phyloP scores from a whole-genome alignment of 176 grass and related monocot genomes.

The barley (Hordeum vulgare) region DNA sequence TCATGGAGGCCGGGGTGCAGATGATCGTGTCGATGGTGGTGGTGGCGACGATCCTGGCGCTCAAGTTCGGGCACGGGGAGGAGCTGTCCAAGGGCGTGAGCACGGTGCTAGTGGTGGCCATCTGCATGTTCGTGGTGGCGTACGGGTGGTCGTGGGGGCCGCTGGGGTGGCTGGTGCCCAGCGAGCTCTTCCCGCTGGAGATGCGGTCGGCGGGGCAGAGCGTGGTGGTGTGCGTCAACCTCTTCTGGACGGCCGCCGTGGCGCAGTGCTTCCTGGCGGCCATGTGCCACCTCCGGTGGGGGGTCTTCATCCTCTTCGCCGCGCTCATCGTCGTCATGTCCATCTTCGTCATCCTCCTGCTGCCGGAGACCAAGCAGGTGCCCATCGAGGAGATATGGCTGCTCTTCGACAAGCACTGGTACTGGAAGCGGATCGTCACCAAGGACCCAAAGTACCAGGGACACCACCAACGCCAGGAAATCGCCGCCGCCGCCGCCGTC shows the following conservation, averaged over 20 bases:
- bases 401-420: slow-evolving; percentile 93
- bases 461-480: slow-evolving; percentile 2
- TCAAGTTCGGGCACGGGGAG: slow-evolving; percentile 67
- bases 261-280: slow-evolving; percentile 98
- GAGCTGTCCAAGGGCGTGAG: slow-evolving; percentile 55
- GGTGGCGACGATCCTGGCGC: slow-evolving; percentile 54
- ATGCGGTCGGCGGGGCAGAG: slow-evolving; percentile 92
- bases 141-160: slow-evolving; percentile 97
- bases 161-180: slow-evolving; percentile 90
- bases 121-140: slow-evolving; percentile 84
- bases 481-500: neutral
- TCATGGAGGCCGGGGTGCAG: slow-evolving; percentile 85
- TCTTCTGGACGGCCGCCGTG: slow-evolving; percentile 92
- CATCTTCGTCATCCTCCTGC: slow-evolving; percentile 66
- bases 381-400: slow-evolving; percentile 94
- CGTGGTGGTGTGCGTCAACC: slow-evolving; percentile 95
- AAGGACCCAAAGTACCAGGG: slow-evolving; percentile 43
- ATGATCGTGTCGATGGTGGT: slow-evolving; percentile 91
- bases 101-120: slow-evolving; percentile 61
- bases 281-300: slow-evolving; percentile 79
- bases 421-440: slow-evolving; percentile 74
- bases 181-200: slow-evolving; percentile 93
- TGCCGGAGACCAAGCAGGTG: slow-evolving; percentile 98
- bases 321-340: slow-evolving; percentile 83
- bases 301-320: slow-evolving; percentile 87